Evolutionary conservation across 1,284 basidiomycete species (phyloP), one percentile per base, ranked within the genome.

Genomic region (Rhodotorula sp.): DNA sequence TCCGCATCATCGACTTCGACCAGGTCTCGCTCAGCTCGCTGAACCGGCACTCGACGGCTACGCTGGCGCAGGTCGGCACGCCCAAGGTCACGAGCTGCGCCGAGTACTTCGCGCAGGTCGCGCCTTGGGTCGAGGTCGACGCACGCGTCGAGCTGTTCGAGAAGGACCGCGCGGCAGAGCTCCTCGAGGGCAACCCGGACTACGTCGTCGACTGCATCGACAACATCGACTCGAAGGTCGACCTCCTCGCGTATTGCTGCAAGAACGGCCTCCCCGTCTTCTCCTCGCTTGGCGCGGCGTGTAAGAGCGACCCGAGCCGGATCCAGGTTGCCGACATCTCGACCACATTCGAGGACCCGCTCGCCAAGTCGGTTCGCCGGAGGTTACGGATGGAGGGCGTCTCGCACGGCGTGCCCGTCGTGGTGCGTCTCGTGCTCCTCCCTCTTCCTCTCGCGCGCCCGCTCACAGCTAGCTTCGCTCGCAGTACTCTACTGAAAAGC

Each of bases 251-350:
- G 67, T 89, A 94, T 80, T 96, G 94, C 78, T 86, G 90, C 77
- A 86, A 89, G 70, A 85, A 89, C 75, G 80, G 85, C 48, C 88
- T 94, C 81, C 91, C 91, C 84, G 90, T 97, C 29, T 97, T 99
- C 82, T 92, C 94, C 1, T 94, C 93, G 29, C 97, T 99, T 93
- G 97, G 97, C 55, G 93, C 96, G 1, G 91, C 95, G n/a, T 92
- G 95, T 13, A 99, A 99, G 83, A 87, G 87, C 72, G 97, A 99
- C 81, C 94, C 97, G 0, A 97, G 94, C 9, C 87, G 94, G 44
- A 87, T 99, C 37, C 96, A 98, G 82, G 97, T 99, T 71, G 84
- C 84, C 69, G 96, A 98, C 81, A 94, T 99, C 76, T 94, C 94
- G 3, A 86, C 86, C 72, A 99, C 97, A 0, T 87, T 92, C 61